Evolutionary conservation across 352 stramenopile species (phyloP), one percentile per base, ranked within the genome.

Genomic region (Phytopythium montanum): DNA sequence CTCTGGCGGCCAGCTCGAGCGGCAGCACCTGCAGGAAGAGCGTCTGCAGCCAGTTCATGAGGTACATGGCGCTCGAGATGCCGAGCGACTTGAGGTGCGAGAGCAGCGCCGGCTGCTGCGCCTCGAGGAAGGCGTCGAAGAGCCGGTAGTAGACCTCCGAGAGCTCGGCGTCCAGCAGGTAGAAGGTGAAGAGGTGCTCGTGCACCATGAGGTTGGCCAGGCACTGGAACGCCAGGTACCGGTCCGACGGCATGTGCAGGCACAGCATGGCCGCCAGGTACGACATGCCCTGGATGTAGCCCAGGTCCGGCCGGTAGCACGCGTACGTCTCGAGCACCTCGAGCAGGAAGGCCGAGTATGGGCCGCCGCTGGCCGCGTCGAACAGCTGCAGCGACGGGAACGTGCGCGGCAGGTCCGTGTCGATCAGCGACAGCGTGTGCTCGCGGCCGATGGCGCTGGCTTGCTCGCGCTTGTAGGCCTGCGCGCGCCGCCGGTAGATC

Each of bases 241-340:
- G 75, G 57, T 95, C 82, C 56, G 87, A 76, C 0, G 85, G 82
- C 75, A 96, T 94, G 67, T 95, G 85, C 12, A 96, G 63, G 60
- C 84, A 94, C 23, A 96, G 49, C 65, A 95, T 74, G 13, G 88
- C 88, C 0, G 87, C 85, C 18, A 96, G 62, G 54, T 96, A 96
- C 51, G 81, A 93, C 87, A 96, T 96, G 28, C 88, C 88, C 54
- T 96, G 88, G 51, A 95, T 93, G 53, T 96, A 96, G 0, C 88
- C 88, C 26, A 96, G 63, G 41, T 96, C 88, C 5, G 88, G 88
- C 3, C 88, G 82, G 54, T 94, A 95, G 58, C 82, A 92, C 7
- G 84, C 84, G 58, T 95, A 96, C 7, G 88, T 92, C 54, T 93
- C 85, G 10, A 97, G 69, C 1, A 95, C 83, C 60, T 96, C 85